Conservation (phyloP, 306 rosid species). For the Quercus robur region DNA sequence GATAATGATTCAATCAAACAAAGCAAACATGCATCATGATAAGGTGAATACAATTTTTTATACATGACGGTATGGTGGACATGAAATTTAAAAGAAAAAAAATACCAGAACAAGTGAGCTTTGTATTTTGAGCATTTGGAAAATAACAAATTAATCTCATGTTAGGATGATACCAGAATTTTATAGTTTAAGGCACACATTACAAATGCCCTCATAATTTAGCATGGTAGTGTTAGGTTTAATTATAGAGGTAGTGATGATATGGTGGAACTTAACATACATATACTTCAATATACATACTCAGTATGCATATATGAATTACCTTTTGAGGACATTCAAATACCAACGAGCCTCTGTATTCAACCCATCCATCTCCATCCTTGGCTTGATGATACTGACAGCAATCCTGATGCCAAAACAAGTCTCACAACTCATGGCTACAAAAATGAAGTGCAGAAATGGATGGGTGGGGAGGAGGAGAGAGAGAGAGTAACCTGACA, state of each 20-base stretch:
- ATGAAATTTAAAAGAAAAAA: too few species aligned
- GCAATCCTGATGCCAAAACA: conserved; percentile 68
- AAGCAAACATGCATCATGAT: background rate
- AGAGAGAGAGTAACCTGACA: conserved; percentile 71
- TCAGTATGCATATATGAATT: background rate
- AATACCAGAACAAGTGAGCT: background rate
- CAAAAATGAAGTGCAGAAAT: conserved; percentile 2
- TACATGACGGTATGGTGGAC: background rate
- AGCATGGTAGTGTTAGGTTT: too few species aligned
- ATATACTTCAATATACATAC: background rate
- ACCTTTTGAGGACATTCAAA: conserved; percentile 87
- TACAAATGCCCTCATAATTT: too few species aligned
- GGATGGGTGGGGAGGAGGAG: background rate
- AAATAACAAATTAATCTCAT: background rate
- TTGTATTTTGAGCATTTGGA: background rate
- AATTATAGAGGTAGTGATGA: too few species aligned
- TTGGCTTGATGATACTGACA: conserved; percentile 98
- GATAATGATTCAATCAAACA: background rate
- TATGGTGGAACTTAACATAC: too few species aligned
- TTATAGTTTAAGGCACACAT: too few species aligned
- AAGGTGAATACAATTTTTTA: too few species aligned
- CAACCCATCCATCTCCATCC: conserved; percentile 99
- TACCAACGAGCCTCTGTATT: conserved; percentile 82
- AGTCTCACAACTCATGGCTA: conserved; percentile 16
- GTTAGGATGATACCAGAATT: background rate